Evolutionary conservation across 306 rosid species (phyloP).

Genomic region (Dalbergia oliveri): DNA sequence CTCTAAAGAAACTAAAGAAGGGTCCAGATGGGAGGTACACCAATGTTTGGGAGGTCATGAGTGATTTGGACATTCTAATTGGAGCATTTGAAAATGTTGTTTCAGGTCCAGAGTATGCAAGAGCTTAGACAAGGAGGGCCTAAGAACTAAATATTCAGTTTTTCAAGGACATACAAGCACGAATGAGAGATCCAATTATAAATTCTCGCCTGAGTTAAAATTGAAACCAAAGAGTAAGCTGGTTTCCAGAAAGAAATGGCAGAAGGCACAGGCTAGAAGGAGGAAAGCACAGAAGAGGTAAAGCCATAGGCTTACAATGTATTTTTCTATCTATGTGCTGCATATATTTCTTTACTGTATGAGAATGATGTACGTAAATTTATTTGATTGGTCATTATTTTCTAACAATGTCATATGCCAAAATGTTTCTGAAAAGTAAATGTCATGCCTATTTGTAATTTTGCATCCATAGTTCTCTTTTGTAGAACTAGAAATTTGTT

Average conservation of each 20-base stretch:
- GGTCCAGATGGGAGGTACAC: conserved; percentile 88
- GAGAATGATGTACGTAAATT: conserved; percentile 26
- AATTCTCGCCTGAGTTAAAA: conserved; percentile 80
- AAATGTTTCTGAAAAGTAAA: not conserved
- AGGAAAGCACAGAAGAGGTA: conserved; percentile 74
- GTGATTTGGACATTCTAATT: conserved; percentile 78
- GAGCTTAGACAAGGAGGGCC: conserved; percentile 87
- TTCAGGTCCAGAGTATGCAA: conserved; percentile 81
- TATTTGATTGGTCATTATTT: not conserved
- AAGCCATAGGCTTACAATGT: not conserved
- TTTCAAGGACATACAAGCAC: conserved; percentile 84
- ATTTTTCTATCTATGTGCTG: no score
- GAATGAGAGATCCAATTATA: conserved; percentile 88
- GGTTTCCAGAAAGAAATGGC: conserved; percentile 80
- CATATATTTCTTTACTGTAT: not conserved
- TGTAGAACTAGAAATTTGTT: no score
- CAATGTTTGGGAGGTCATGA: conserved; percentile 88
- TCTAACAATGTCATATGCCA: not conserved
- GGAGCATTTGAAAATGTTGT: conserved; percentile 92
- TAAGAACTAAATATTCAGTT: conserved; percentile 75
- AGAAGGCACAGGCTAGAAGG: conserved; percentile 76
- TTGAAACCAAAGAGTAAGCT: conserved; percentile 84
- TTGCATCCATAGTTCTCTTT: no score
- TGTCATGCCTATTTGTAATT: not conserved
- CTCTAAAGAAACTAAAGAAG: conserved; percentile 80